A percentile compares a stretch with the other conserved stretches of the same genome.
Evolutionary conservation across 345 rosid species (phyloP).

Genomic region (Kernera saxatilis): DNA sequence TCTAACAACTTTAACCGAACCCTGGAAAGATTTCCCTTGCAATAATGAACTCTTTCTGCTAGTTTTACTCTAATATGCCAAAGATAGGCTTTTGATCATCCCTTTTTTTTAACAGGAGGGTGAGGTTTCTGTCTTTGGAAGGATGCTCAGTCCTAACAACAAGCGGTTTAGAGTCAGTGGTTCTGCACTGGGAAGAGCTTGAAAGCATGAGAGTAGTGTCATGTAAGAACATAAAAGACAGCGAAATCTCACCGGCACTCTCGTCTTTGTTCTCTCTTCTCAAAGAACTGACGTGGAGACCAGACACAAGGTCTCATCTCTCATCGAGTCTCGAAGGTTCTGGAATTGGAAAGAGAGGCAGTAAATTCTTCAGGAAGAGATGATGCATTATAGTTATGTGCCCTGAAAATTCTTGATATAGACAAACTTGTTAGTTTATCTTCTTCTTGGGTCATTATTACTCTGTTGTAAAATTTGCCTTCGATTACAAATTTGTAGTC

Average conservation of each 20-base stretch:
- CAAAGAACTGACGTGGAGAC: slow-evolving; percentile 87
- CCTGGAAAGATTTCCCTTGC: not conserved
- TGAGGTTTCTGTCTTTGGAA: slow-evolving; percentile 56
- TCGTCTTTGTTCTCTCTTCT: slow-evolving; percentile 64
- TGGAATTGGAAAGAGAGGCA: slow-evolving; percentile 76
- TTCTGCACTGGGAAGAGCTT: slow-evolving; percentile 69
- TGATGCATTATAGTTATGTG: slow-evolving; percentile 22
- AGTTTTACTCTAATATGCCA: not conserved
- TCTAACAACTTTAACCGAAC: not conserved
- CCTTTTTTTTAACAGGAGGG: slow-evolving; percentile 47
- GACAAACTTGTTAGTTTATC: not conserved
- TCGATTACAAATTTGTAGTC: not conserved
- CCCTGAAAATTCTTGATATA: not conserved
- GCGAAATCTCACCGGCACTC: slow-evolving; percentile 67
- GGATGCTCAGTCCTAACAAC: slow-evolving; percentile 79
- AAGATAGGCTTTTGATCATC: not conserved
- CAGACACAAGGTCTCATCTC: slow-evolving; percentile 74
- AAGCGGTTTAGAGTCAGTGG: slow-evolving; percentile 63
- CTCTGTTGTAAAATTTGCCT: slow-evolving; percentile 6
- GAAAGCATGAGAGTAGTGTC: slow-evolving; percentile 62
- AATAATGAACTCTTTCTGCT: not conserved
- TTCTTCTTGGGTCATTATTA: not conserved
- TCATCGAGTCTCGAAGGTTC: slow-evolving; percentile 49
- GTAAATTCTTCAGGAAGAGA: slow-evolving; percentile 64
- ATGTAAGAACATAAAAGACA: slow-evolving; percentile 67